Evolutionary conservation across 805 yeast species (phyloP).

Genomic region (Candida golubevii): DNA sequence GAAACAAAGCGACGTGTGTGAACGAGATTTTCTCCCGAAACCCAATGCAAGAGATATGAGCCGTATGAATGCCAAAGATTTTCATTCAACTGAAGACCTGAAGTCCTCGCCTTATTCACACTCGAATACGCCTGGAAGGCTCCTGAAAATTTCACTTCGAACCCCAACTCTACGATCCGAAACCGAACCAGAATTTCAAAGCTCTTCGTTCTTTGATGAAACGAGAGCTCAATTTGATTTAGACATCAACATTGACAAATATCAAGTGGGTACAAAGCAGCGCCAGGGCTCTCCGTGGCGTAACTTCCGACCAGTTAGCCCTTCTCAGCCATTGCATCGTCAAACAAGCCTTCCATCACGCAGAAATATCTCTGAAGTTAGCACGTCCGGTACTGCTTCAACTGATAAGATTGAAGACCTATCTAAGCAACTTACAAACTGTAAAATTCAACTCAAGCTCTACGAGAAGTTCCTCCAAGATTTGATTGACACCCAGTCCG

Average conservation of each 20-base stretch:
- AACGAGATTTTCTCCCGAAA: too few species aligned
- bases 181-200: conserved; percentile 10
- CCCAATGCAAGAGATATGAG: too few species aligned
- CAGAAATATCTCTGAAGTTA: conserved; percentile 7
- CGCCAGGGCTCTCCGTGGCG: conserved; percentile 10
- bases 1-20: not conserved
- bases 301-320: conserved; percentile 9
- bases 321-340: conserved; percentile 8
- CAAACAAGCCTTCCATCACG: conserved; percentile 7
- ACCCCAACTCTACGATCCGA: conserved; percentile 1
- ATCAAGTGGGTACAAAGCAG: conserved; percentile 3
- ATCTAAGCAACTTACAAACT: conserved; percentile 28
- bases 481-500: conserved; percentile 21
- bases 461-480: conserved; percentile 39
- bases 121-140: not conserved
- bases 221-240: conserved; percentile 16
- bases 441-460: conserved; percentile 35
- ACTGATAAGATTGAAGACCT: conserved; percentile 14
- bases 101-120: too few species aligned
- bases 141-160: not conserved
- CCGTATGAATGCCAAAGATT: too few species aligned
- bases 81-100: too few species aligned
- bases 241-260: conserved; percentile 17
- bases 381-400: conserved; percentile 7
- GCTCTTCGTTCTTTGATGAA: conserved; percentile 15